These are phyloP conservation scores for Bocquillonia castaneifolia DNA, from an alignment of 441 rosid genomes.

Conservation along the genomic window DNA sequence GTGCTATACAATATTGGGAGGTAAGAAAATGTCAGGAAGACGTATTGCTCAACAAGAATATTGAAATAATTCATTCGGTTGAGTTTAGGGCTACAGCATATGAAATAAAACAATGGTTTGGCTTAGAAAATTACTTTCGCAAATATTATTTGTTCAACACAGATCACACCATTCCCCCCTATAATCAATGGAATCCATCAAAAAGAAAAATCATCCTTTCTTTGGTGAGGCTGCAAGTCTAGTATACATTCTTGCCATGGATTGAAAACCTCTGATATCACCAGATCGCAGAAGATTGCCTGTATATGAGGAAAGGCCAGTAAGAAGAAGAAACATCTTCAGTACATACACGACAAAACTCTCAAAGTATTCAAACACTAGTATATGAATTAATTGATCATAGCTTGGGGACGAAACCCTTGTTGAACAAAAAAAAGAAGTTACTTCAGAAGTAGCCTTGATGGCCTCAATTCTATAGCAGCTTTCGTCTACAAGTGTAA, in stretches of 20 bases:
- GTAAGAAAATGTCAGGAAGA: too few relatives aligned
- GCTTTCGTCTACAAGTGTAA: neutral
- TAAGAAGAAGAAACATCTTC: constrained; percentile 1
- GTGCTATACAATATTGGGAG: too few relatives aligned
- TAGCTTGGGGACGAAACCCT: neutral
- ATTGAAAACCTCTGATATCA: constrained; percentile 82
- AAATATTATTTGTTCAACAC: neutral
- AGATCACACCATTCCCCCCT: neutral
- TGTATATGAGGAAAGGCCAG: constrained; percentile 19
- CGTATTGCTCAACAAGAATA: neutral
- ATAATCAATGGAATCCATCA: neutral
- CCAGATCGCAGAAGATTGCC: constrained; percentile 97
- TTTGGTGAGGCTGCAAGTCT: constrained; percentile 91
- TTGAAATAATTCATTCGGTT: neutral
- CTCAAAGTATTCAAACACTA: neutral
- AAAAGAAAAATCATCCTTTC: constrained; percentile 53
- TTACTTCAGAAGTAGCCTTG: neutral
- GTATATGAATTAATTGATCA: neutral
- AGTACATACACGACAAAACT: neutral
- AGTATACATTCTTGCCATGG: constrained; percentile 97
- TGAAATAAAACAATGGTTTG: neutral
- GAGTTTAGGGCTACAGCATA: neutral
- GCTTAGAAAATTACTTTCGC: neutral
- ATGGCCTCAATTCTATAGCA: neutral
- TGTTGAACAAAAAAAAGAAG: neutral